A percentile compares a stretch with the other conserved stretches of the same genome.
phyloP scores from a whole-genome alignment of 257 asterid species.

The Nicotiana benthamiana region DNA sequence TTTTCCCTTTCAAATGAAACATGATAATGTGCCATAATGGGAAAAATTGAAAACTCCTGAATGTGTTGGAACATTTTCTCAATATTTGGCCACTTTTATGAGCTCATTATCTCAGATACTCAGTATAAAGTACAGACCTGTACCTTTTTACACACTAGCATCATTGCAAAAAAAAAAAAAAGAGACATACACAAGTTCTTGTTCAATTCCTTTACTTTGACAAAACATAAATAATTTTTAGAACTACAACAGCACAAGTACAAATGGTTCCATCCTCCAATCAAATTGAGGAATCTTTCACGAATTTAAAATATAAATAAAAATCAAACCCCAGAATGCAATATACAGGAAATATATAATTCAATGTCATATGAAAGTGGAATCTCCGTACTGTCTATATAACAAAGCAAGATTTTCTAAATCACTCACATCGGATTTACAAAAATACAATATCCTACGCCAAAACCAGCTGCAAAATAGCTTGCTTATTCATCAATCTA shows the following conservation, averaged over 20 bases:
- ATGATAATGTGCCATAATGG: neutral
- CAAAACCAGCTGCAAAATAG: neutral
- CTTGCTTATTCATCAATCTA: conserved; percentile 7
- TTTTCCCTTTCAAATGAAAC: no score
- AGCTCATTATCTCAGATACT: neutral
- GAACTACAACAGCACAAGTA: neutral
- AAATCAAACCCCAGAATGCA: neutral
- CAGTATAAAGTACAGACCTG: neutral
- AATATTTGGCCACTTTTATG: neutral
- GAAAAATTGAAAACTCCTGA: neutral
- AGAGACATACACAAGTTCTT: neutral
- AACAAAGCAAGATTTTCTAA: neutral
- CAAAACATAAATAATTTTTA: neutral
- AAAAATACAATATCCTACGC: neutral
- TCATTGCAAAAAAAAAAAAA: neutral
- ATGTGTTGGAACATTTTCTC: neutral
- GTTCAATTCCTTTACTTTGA: neutral
- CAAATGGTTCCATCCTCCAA: neutral
- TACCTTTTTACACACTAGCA: neutral
- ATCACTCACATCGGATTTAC: neutral
- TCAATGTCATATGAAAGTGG: neutral
- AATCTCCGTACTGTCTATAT: neutral
- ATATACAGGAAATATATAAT: neutral
- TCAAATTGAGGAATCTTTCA: neutral
- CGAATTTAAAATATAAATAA: neutral